A percentile compares a stretch with the other conserved stretches of the same genome.
phyloP scores from a whole-genome alignment of 306 rosid genomes.

The Medicago lupulina region DNA sequence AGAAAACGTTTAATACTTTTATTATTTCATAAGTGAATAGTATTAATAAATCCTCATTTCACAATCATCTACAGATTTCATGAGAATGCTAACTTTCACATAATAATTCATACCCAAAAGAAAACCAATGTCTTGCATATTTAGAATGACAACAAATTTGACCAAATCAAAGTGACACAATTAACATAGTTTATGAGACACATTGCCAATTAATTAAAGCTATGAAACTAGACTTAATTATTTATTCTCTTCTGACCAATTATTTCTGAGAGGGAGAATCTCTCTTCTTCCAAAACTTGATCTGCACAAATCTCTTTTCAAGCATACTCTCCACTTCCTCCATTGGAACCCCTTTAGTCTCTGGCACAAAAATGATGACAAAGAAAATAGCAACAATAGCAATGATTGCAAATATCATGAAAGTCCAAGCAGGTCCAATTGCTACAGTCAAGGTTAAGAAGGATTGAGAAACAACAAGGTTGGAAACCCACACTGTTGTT shows the following conservation, averaged over 20 bases:
- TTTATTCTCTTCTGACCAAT: background rate
- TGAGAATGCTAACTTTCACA: conserved; percentile 28
- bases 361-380: conserved; percentile 63
- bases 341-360: conserved; percentile 71
- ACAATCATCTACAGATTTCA: conserved; percentile 22
- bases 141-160: background rate
- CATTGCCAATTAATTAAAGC: conserved; percentile 14
- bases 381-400: conserved; percentile 59
- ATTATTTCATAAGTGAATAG: conserved; percentile 29
- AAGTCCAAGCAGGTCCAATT: conserved; percentile 66
- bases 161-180: background rate
- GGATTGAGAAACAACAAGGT: conserved; percentile 67
- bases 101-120: conserved; percentile 12
- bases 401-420: conserved; percentile 58
- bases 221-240: conserved; percentile 2
- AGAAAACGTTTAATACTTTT: conserved; percentile 3
- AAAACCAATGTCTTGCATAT: conserved; percentile 1
- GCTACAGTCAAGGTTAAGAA: conserved; percentile 55
- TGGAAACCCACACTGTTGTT: conserved; percentile 64
- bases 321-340: conserved; percentile 76
- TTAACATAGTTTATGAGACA: conserved; percentile 3
- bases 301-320: conserved; percentile 53
- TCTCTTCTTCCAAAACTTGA: conserved; percentile 62
- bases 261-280: conserved; percentile 35
- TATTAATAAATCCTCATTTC: conserved; percentile 27